Conservation (phyloP, 1,139 yeast genomes). For the Blastobotrys aristatus region DNA sequence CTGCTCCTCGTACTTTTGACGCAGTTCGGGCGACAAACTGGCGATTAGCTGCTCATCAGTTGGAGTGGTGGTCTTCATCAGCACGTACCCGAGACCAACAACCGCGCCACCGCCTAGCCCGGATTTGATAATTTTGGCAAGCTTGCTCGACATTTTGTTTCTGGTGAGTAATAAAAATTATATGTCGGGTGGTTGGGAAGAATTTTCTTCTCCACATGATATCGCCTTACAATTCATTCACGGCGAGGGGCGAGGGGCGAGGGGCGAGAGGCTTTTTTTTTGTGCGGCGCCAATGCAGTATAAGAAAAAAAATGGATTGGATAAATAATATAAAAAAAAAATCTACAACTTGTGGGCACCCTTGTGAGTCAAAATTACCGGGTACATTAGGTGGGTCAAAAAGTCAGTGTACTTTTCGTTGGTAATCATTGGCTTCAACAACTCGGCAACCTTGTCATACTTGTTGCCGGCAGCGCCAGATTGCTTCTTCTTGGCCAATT, state of each 20-base stretch:
- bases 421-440: conserved; percentile 61
- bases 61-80: conserved; percentile 71
- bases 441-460: conserved; percentile 49
- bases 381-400: conserved; percentile 47
- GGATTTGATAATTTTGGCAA: conserved; percentile 25
- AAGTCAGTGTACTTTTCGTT: conserved; percentile 64
- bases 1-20: conserved; percentile 69
- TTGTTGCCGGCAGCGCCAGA: conserved; percentile 51
- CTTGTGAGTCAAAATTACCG: conserved; percentile 23
- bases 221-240: not conserved
- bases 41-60: conserved; percentile 75
- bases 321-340: not conserved
- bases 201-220: not conserved
- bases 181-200: conserved; percentile 1
- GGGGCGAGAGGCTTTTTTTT: too few relatives aligned
- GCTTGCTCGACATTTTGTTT: conserved; percentile 2
- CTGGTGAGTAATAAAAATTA: not conserved
- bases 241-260: not conserved
- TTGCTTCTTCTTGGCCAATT: conserved; percentile 50
- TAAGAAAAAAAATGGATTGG: not conserved
- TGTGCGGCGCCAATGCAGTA: too few relatives aligned
- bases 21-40: conserved; percentile 73
- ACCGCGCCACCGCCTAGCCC: conserved; percentile 52
- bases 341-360: conserved; percentile 24
- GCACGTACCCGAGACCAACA: conserved; percentile 60